Base-by-base conservation (phyloP, 1,284 basidiomycete species). In the Paramarasmius palmivorus region DNA sequence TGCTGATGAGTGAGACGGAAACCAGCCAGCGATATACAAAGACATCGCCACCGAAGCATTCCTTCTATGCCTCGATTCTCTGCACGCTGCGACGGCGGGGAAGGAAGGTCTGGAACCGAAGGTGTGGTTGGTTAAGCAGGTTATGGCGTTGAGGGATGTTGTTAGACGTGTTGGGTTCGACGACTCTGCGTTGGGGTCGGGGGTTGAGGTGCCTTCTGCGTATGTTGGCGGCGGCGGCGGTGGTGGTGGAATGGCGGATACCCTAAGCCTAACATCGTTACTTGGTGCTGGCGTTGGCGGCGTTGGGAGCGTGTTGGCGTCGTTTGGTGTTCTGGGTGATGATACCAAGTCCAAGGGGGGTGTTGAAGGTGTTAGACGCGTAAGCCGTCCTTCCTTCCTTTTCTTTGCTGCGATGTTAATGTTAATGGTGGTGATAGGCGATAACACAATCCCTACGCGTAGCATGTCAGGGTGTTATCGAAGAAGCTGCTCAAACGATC, bases 11-110 rank as follows among this genome's bases (percentile, higher is more conserved):
- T n/a, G n/a, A n/a, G n/a, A n/a, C n/a, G n/a, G n/a, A n/a, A n/a
- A n/a, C n/a, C 54, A 95, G 93, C 85, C 89, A 14, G 88, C 85
- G 1, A 95, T 97, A 56, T 98, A 96, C 59, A 89, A 93, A 63
- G 95, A 97, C 65, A 90, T 97, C 42, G 93, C 95, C 0, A 91
- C 93, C 68, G 94, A 97, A 71, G 92, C 93, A 0, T 80, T 96
- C 32, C 78, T 81, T 14, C 75, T 93, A 3, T 95, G 93, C 66
- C 84, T 88, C 37, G 78, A 86, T 56, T 94, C 93, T 0, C 79
- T 97, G 6, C 73, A 88, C 19, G 68, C 79, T 4, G 92, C 90
- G 0, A 77, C 91, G 0, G 81, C 36, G 14, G 41, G 35, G 22
- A 17, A 19, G n/a, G 53, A 22, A n/a, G 45, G 37, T 15, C 70